phyloP scores from a whole-genome alignment of 441 rosid species.

The Syzygium malaccense region DNA sequence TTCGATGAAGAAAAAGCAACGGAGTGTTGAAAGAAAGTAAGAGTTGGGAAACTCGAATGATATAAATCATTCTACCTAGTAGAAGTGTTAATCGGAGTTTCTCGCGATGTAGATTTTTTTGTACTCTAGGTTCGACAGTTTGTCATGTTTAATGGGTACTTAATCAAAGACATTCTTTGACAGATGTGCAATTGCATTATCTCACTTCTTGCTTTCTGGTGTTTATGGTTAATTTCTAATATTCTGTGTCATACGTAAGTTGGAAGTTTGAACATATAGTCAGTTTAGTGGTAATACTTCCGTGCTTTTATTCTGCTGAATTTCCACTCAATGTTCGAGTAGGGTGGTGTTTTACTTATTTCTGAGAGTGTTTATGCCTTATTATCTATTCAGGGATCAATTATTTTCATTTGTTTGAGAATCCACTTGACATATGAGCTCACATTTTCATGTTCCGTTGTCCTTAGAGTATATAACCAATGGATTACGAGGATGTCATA shows the following conservation, averaged over 20 bases:
- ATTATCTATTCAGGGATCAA: not conserved
- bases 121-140: not conserved
- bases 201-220: not conserved
- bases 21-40: not conserved
- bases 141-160: not conserved
- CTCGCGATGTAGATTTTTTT: not conserved
- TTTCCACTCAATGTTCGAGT: not conserved
- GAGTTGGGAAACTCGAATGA: not conserved
- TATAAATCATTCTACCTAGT: not conserved
- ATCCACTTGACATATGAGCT: constrained; percentile 1
- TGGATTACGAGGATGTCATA: constrained; percentile 47
- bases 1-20: not conserved
- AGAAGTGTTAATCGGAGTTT: not conserved
- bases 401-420: not conserved
- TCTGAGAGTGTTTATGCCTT: not conserved
- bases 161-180: not conserved
- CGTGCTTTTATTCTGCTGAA: not conserved
- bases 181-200: not conserved
- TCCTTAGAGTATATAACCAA: constrained; percentile 31
- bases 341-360: not conserved
- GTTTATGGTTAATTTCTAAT: not conserved
- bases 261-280: not conserved
- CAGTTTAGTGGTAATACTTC: not conserved
- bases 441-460: not conserved
- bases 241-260: not conserved